Evolutionary conservation across 495 filamentous ascomycete genomes (phyloP).

Genomic region (Penicillium canariense): DNA sequence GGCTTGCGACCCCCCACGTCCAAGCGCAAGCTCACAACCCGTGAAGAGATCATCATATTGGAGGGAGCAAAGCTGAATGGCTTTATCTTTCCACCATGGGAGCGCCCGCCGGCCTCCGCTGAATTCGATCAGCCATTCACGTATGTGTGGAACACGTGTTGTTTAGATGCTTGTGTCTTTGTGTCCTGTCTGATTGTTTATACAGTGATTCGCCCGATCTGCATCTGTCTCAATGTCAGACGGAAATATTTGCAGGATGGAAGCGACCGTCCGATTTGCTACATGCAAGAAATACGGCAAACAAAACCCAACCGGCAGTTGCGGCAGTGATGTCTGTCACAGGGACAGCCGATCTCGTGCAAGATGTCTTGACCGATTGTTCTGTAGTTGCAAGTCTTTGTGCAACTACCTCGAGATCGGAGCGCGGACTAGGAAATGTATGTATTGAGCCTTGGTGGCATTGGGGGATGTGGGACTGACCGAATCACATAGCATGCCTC

Average conservation of each 20-base stretch:
- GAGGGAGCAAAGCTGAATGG: constrained; percentile 77
- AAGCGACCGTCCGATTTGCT: constrained; percentile 64
- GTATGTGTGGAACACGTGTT: constrained; percentile 41
- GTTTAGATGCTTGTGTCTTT: not conserved
- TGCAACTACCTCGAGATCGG: constrained; percentile 66
- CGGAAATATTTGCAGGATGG: constrained; percentile 75
- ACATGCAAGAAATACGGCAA: constrained; percentile 12
- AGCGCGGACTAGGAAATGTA: constrained; percentile 61
- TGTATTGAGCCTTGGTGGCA: not conserved
- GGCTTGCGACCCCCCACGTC: constrained; percentile 41
- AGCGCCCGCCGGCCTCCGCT: constrained; percentile 47
- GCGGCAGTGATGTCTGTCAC: constrained; percentile 52
- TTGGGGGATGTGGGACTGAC: constrained; percentile 17
- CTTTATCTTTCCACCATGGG: constrained; percentile 81
- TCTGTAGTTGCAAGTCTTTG: constrained; percentile 96
- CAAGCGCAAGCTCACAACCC: constrained; percentile 60
- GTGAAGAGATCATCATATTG: constrained; percentile 76
- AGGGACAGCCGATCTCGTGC: constrained; percentile 72
- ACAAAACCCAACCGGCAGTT: constrained; percentile 1
- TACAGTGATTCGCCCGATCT: constrained; percentile 65
- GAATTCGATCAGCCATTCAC: constrained; percentile 55
- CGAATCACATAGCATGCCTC: constrained; percentile 57
- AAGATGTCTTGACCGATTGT: constrained; percentile 92
- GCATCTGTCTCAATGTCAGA: constrained; percentile 68
- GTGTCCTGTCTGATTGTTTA: constrained; percentile 26